Base-by-base conservation (phyloP, 306 rosid species). In the Begonia peltatifolia region DNA sequence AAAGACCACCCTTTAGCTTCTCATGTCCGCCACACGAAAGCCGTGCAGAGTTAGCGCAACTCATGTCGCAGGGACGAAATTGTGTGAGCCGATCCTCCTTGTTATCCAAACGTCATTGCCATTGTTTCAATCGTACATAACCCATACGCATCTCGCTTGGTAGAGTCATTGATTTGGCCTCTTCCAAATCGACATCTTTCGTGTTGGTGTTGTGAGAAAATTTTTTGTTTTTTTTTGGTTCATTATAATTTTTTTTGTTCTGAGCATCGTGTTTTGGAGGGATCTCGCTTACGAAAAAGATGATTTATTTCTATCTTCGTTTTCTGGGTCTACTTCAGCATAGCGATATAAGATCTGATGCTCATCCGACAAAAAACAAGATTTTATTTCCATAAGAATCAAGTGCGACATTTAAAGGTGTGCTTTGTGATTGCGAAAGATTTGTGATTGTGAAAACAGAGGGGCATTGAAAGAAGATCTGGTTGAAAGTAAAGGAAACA, bases 81-180 rank as follows among this genome's bases (percentile, higher is more conserved):
- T 63, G 56, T 55, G 71, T 75, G 71, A 71, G 53, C 22, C 53
- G 79, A 74, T 67, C 56, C 63, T 53, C 69, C 44, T 63, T 65
- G 38, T 62, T 64, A 46, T 58, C 47, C 18, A 20, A 62, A 69
- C 73, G 76, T 57, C 59, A 54, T 63, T 50, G 42, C 15, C 61
- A 18, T 58, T 54, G n/a, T 55, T 60, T 66, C 52, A 51, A 43
- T 54, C 57, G 4, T 61, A n/a, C 55, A 15, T 44, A 9, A 9
- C 53, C 23, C 14, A 49, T 13, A 14, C 12, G 6, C 3, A 41
- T 7, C 56, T 20, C 30, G 9, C 14, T 46, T 14, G 15, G 13
- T 14, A 12, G 13, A 6, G 1, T 50, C 54, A 50, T 50, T 13
- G 23, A 10, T 10, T 13, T 15, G 23, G 54, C 54, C 12, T 50